A percentile compares a stretch with the other conserved stretches of the same genome.
phyloP scores from a whole-genome alignment of 176 grass and related monocot genomes.

The Phoenix roebelenii region DNA sequence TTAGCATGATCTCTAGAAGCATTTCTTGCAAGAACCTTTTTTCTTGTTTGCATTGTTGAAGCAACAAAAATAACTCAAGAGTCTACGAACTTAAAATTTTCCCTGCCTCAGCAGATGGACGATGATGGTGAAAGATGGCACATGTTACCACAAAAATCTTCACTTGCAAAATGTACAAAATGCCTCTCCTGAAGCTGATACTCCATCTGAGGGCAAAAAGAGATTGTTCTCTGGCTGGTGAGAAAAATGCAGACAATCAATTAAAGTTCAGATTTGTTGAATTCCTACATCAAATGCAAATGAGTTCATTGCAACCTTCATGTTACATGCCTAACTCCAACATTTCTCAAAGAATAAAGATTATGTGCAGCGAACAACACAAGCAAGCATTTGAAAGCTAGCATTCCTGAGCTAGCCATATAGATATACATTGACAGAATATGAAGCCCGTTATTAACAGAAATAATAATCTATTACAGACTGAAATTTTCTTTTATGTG shows the following conservation, averaged over 20 bases:
- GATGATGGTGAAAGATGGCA: neutral
- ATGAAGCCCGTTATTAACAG: no score
- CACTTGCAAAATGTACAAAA: neutral
- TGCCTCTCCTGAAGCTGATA: no score
- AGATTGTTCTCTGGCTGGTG: no score
- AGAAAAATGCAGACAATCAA: neutral
- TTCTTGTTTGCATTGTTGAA: constrained; percentile 68
- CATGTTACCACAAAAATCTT: neutral
- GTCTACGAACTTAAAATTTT: neutral
- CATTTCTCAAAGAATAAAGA: neutral
- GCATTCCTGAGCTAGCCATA: no score
- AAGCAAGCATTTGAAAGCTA: no score
- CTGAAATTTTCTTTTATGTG: no score
- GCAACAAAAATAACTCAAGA: constrained; percentile 10
- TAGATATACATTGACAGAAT: no score
- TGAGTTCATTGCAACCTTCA: no score
- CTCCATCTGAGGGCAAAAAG: no score
- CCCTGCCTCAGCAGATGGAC: neutral
- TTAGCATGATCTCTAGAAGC: constrained; percentile 32
- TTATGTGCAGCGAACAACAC: no score
- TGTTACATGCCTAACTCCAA: neutral
- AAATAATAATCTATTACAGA: no score
- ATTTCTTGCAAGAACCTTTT: constrained; percentile 48
- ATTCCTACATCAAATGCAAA: neutral
- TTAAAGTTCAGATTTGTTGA: neutral